These are phyloP conservation scores for Ophiostoma sp. DNA, from an alignment of 2,329 filamentous ascomycete species.

Conservation along the genomic window DNA sequence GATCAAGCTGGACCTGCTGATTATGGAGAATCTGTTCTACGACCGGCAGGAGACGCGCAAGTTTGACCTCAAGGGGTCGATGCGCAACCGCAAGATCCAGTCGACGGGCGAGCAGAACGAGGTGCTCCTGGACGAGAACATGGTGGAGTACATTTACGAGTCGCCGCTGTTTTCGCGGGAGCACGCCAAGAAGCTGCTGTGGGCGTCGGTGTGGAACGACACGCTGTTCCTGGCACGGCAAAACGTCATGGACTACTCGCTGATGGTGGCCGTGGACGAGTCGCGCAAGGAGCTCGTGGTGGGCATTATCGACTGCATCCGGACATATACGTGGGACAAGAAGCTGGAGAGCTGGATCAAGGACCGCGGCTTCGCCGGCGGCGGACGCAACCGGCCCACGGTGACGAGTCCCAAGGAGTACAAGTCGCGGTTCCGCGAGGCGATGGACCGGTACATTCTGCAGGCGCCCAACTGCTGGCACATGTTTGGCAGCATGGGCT, in stretches of 20 bases:
- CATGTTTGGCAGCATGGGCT: conserved; percentile 47
- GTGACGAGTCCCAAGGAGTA: conserved; percentile 98
- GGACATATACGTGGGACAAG: conserved; percentile 99
- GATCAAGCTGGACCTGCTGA: conserved; percentile 85
- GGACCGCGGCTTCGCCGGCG: conserved; percentile 76
- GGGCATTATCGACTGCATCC: conserved; percentile 96
- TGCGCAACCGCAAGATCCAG: conserved; percentile 97
- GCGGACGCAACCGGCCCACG: conserved; percentile 77
- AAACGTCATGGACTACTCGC: conserved; percentile 97
- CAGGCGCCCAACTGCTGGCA: conserved; percentile 74
- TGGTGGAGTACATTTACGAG: conserved; percentile 98
- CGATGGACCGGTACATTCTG: conserved; percentile 70
- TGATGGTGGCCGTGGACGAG: conserved; percentile 98
- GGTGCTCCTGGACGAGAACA: conserved; percentile 94
- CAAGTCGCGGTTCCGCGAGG: conserved; percentile 89
- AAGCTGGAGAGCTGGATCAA: conserved; percentile 99
- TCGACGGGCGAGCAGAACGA: conserved; percentile 94
- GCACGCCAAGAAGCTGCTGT: conserved; percentile 89
- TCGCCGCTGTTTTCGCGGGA: conserved; percentile 91
- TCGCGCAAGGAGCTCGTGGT: conserved; percentile 84
- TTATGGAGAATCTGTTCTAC: conserved; percentile 98
- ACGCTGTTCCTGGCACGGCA: conserved; percentile 90
- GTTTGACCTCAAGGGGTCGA: conserved; percentile 94
- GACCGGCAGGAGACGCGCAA: conserved; percentile 84
- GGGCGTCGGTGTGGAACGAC: conserved; percentile 93